phyloP scores from a whole-genome alignment of 331 rosid species.

The Acacia concinna region DNA sequence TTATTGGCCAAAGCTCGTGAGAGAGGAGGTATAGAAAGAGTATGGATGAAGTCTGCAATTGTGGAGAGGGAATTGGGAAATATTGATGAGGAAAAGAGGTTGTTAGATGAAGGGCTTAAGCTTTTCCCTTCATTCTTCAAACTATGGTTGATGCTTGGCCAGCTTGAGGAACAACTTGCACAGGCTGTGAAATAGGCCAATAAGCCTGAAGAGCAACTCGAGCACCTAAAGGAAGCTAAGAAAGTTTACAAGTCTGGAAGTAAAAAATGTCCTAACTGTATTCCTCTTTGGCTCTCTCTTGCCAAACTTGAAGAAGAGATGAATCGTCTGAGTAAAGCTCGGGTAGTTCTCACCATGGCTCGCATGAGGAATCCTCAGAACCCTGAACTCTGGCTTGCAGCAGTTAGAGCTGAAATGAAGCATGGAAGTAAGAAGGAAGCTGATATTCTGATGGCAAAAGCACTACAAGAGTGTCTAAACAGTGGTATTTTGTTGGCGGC shows the following conservation, averaged over 20 bases:
- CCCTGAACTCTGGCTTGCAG: conserved; percentile 86
- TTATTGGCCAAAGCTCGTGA: conserved; percentile 83
- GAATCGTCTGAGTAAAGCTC: conserved; percentile 82
- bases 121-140: conserved; percentile 81
- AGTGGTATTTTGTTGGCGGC: conserved; percentile 89
- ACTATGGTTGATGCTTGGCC: conserved; percentile 95
- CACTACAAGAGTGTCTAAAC: conserved; percentile 82
- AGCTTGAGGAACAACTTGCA: conserved; percentile 79
- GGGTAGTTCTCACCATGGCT: conserved; percentile 82
- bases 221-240: conserved; percentile 71
- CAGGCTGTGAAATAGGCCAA: conserved; percentile 60
- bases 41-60: conserved; percentile 91
- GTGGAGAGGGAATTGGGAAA: conserved; percentile 93
- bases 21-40: conserved; percentile 81
- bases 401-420: conserved; percentile 76
- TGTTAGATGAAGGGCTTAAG: conserved; percentile 78
- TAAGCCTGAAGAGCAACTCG: conserved; percentile 60
- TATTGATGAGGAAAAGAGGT: conserved; percentile 67
- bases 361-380: conserved; percentile 83
- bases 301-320: conserved; percentile 83
- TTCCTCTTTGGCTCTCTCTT: conserved; percentile 78
- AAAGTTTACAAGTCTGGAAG: conserved; percentile 72
- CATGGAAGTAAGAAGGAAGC: conserved; percentile 84
- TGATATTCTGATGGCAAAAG: conserved; percentile 90
- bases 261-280: conserved; percentile 64